Evolutionary conservation across 163 green algal species (phyloP).

Genomic region (Picocystis sp.): DNA sequence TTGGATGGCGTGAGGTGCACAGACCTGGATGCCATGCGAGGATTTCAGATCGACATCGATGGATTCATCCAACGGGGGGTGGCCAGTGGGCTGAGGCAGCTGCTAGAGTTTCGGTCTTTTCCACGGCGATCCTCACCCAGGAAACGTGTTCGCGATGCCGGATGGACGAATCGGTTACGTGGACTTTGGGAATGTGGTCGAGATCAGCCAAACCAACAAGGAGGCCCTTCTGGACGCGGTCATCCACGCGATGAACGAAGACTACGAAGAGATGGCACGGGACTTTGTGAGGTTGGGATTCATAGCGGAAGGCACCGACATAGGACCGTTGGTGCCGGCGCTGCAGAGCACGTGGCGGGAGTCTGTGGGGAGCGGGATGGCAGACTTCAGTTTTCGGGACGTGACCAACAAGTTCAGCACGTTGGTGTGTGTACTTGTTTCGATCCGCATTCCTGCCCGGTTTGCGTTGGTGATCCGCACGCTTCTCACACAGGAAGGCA

Average conservation of each 20-base stretch:
- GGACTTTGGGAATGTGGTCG: slow-evolving; percentile 16
- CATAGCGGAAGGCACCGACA: slow-evolving; percentile 5
- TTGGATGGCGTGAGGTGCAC: slow-evolving; percentile 4
- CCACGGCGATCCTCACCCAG: slow-evolving; percentile 63
- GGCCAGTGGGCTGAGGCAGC: slow-evolving; percentile 37
- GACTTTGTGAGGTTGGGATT: slow-evolving; percentile 9
- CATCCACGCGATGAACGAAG: slow-evolving; percentile 15
- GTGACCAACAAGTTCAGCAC: slow-evolving; percentile 17
- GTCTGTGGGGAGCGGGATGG: not conserved
- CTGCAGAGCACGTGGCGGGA: slow-evolving; percentile 7
- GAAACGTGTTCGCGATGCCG: slow-evolving; percentile 9
- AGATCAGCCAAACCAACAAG: slow-evolving; percentile 12
- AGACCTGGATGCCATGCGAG: slow-evolving; percentile 1
- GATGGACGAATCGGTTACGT: slow-evolving; percentile 15
- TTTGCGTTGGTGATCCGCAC: slow-evolving; percentile 17
- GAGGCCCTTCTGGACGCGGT: slow-evolving; percentile 14
- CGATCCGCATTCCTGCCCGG: slow-evolving; percentile 15
- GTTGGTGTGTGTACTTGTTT: slow-evolving; percentile 12
- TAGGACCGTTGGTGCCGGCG: slow-evolving; percentile 3
- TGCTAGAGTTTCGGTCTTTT: slow-evolving; percentile 64
- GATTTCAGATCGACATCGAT: slow-evolving; percentile 1
- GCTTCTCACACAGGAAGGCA: slow-evolving; percentile 17
- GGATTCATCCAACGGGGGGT: slow-evolving; percentile 5
- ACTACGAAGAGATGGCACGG: slow-evolving; percentile 11
- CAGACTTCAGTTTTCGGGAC: slow-evolving; percentile 12